Evolutionary conservation across 192 early-diverging fungal species (phyloP), one percentile per base, ranked within the genome.

Genomic region (Entophlyctis luteolus): DNA sequence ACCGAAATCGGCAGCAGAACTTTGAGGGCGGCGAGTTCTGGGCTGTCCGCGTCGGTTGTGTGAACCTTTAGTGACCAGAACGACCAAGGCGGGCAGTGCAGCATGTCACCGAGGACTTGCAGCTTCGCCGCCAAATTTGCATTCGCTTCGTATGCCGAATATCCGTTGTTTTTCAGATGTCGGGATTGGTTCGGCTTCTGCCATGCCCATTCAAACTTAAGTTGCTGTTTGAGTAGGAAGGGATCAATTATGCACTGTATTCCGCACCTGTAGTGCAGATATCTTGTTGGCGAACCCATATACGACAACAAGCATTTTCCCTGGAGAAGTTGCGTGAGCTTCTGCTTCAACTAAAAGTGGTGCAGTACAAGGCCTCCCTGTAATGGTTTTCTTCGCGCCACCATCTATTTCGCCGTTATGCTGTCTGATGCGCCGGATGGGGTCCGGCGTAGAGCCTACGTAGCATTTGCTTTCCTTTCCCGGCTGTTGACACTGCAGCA

Each of bases 401-500:
- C 82, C 82, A 32, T 68, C 54, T 22, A 84, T 78, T 53, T 79
- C 76, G n/a, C 82, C 83, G 55, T 80, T 80, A 65, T 84, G 83
- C 48, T 84, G 83, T 12, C 80, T 58, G 8, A 84, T 20, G 20
- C 83, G 56, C 3, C 78, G 70, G 2, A 67, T 22, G 14, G 83
- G 80, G 65, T 84, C 67, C 12, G 83, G 80, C 42, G 83, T 84
- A n/a, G 83, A 82, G 14, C 83, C 83, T 0, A 84, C 66, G 56
- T 84, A 84, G 20, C 72, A 67, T 48, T 75, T 66, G 31, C 47
- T 65, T 3, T 52, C 48, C 65, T 65, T 72, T 2, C 65, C 49
- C 10, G 55, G 46, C 32, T 75, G 70, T n/a, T 39, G 60, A 35
- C 78, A 75, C 25, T 71, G 27, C 16, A 83, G 78, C 12, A 83